Percentiles rank a stretch among this genome's conserved stretches.
Evolutionary conservation across 208 protist species (phyloP).

Genomic region (Leishmania major): DNA sequence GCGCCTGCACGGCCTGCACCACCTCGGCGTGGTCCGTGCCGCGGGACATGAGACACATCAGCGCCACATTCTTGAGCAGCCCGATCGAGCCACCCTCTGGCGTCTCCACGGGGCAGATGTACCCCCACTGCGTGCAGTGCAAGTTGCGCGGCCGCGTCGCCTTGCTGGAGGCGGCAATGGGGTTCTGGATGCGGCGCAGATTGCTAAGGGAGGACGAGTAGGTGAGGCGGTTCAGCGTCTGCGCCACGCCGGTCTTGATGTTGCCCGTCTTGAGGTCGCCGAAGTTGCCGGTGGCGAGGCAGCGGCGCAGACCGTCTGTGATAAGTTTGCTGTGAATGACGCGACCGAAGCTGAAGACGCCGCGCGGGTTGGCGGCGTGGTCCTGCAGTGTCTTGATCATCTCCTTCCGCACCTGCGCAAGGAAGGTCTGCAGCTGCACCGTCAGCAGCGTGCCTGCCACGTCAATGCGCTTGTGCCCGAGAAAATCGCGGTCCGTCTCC

Average conservation of each 20-base stretch:
- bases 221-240: constrained; percentile 98
- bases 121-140: constrained; percentile 99
- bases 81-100: constrained; percentile 99
- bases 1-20: constrained; percentile 70
- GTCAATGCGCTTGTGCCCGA: constrained; percentile 99
- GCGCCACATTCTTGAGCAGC: constrained; percentile 99
- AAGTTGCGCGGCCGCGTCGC: constrained; percentile 97
- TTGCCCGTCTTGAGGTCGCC: constrained; percentile 97
- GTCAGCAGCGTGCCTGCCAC: constrained; percentile 97
- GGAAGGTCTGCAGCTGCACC: constrained; percentile 93
- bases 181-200: constrained; percentile 98
- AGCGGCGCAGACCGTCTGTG: constrained; percentile 96
- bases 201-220: constrained; percentile 98
- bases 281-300: constrained; percentile 99
- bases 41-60: constrained; percentile 98
- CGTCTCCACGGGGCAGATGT: constrained; percentile 99
- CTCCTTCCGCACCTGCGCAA: constrained; percentile 98
- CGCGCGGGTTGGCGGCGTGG: constrained; percentile 50
- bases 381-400: constrained; percentile 94
- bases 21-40: constrained; percentile 93
- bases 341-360: constrained; percentile 55
- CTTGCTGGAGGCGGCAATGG: constrained; percentile 98
- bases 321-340: constrained; percentile 97
- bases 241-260: constrained; percentile 95
- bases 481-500: constrained; percentile 99